Conservation (phyloP, 768 basidiomycete species). For the Phaeotremella skinneri region DNA sequence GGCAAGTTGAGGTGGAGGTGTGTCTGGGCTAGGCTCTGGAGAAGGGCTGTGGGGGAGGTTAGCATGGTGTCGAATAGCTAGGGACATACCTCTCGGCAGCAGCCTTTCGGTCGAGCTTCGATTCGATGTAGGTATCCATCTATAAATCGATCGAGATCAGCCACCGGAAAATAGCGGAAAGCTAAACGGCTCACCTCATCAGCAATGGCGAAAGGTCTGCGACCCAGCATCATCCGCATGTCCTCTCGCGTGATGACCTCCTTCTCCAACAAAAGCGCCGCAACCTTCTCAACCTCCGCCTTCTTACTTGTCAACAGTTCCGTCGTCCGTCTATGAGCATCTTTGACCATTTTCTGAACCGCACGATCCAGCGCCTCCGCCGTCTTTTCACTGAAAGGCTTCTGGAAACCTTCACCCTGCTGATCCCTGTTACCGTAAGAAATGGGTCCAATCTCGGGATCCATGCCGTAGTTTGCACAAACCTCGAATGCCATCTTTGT, state of each 20-base stretch:
- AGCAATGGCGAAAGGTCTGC: slow-evolving; percentile 39
- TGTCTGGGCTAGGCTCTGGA: neutral
- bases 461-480: slow-evolving; percentile 96
- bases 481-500: slow-evolving; percentile 93
- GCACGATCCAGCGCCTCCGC: slow-evolving; percentile 79
- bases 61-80: neutral
- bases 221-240: slow-evolving; percentile 40
- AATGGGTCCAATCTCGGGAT: slow-evolving; percentile 86
- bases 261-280: slow-evolving; percentile 82
- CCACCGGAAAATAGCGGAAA: neutral
- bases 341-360: slow-evolving; percentile 92
- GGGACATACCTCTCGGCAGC: slow-evolving; percentile 12
- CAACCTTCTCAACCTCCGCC: slow-evolving; percentile 90
- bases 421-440: slow-evolving; percentile 89
- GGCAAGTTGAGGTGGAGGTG: slow-evolving; percentile 12
- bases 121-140: slow-evolving; percentile 96
- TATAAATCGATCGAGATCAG: slow-evolving; percentile 44
- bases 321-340: slow-evolving; percentile 78
- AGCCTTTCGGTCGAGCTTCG: slow-evolving; percentile 46
- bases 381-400: slow-evolving; percentile 97
- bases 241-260: slow-evolving; percentile 88
- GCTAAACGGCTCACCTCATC: slow-evolving; percentile 1
- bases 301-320: slow-evolving; percentile 75
- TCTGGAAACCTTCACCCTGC: slow-evolving; percentile 83
- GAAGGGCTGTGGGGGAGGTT: neutral